Evolutionary conservation across 768 basidiomycete species (phyloP), one percentile per base, ranked within the genome.

Genomic region (Calocybe gangraenosa): DNA sequence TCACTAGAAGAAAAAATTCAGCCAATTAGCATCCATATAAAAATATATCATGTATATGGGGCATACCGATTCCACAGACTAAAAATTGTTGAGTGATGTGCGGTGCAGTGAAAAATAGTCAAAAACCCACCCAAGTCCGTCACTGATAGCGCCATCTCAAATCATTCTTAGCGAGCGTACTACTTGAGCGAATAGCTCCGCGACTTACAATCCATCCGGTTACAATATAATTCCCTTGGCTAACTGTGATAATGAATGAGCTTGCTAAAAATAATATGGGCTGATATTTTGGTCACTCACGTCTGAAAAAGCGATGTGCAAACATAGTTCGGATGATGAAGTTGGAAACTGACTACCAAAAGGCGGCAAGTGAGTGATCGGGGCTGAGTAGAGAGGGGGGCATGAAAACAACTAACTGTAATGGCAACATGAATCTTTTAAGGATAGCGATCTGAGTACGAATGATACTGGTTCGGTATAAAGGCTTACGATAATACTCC

Each of bases 241-340:
- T 81, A 38, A 75, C 73, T 73, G 49, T 10, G 5, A 11, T 28
- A 28, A 28, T 6, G 6, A n/a, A 14, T 35, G 6, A 35, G 14
- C 34, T 35, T 35, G 17, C 17, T n/a, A 14, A 31, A 14, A 8
- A 14, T 14, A 14, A 31, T 31, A 31, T 31, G 14, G 30, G 30
- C 34, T 9, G 10, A 37, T 21, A 13, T n/a, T 4, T 4, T 3
- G 0, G 32, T 14, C 40, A 63, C 76, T 55, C 58, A 81, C 81
- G 52, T 48, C 64, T 65, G 61, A 69, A 81, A 17, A 81, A 65
- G 4, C 78, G 68, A 40, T 58, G 62, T 19, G 75, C 69, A 51
- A 79, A 82, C 64, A 79, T 66, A 25, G 70, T 74, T 30, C 59
- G 72, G 31, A 81, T 71, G 34, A 76, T 60, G 49, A 75, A 76